A percentile compares a stretch with the other conserved stretches of the same genome.
Evolutionary conservation across 169 alveolate genomes (phyloP).

Genomic region (Eimeria acervulina): DNA sequence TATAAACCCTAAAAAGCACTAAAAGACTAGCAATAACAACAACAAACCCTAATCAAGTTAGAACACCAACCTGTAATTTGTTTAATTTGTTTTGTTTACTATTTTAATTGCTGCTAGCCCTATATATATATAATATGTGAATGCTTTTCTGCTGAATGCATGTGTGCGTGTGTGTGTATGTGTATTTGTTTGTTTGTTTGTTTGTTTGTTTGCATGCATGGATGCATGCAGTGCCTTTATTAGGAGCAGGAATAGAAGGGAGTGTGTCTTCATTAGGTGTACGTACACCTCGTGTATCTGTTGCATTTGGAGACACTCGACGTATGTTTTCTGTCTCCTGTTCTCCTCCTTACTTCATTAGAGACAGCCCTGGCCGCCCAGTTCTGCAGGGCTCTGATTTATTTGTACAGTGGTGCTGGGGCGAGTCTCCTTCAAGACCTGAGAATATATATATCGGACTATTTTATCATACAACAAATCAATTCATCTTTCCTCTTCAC

Average conservation of each 20-base stretch:
- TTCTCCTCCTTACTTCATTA: slow-evolving; percentile 77
- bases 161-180: neutral
- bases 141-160: neutral
- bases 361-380: slow-evolving; percentile 87
- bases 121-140: too few relatives aligned
- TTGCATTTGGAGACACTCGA: neutral
- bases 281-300: neutral
- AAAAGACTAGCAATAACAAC: too few relatives aligned
- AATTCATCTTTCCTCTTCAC: slow-evolving; percentile 83
- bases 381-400: slow-evolving; percentile 86
- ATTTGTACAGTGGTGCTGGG: slow-evolving; percentile 88
- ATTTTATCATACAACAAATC: slow-evolving; percentile 83
- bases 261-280: neutral
- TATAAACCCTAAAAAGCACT: too few relatives aligned
- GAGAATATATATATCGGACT: slow-evolving; percentile 82
- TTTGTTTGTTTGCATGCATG: too few relatives aligned
- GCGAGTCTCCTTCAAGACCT: slow-evolving; percentile 81
- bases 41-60: too few relatives aligned
- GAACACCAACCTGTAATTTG: too few relatives aligned
- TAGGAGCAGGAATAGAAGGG: neutral
- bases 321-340: neutral
- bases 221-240: neutral
- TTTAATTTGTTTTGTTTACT: too few relatives aligned
- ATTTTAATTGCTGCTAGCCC: too few relatives aligned
- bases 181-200: neutral